Percentiles rank a stretch among this genome's conserved stretches.
These are phyloP conservation scores for Magnusiomyces fungicola DNA, from an alignment of 1,139 yeast genomes.

Conservation along the genomic window DNA sequence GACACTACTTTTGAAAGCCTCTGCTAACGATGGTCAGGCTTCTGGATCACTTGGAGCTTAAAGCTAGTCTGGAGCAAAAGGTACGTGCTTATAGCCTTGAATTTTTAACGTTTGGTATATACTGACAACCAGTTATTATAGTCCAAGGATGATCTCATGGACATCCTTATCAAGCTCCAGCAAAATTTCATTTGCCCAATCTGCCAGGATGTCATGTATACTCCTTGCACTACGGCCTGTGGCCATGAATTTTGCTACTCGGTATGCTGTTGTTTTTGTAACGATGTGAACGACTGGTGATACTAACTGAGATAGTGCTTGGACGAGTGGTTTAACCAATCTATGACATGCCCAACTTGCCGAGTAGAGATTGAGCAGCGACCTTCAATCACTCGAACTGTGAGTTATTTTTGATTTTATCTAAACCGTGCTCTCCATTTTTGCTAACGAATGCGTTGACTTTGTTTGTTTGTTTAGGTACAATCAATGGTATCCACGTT, in stretches of 20 bases:
- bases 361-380: neutral
- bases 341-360: neutral
- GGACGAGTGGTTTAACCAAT: neutral
- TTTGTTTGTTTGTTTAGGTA: neutral
- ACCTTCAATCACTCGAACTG: neutral
- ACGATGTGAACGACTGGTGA: neutral
- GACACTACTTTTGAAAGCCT: neutral
- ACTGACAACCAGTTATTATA: neutral
- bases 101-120: neutral
- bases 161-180: neutral
- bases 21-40: neutral
- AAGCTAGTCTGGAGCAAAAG: neutral
- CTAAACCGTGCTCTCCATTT: neutral
- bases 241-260: conserved; percentile 4
- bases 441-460: neutral
- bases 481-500: neutral
- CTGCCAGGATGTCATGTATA: conserved; percentile 1
- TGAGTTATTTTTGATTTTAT: neutral
- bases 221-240: neutral
- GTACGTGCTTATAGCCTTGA: neutral
- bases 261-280: neutral
- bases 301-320: neutral
- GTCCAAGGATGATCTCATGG: neutral
- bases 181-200: conserved; percentile 2
- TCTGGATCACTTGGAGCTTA: neutral